Evolutionary conservation across 768 basidiomycete genomes (phyloP).

Genomic region (Boletus sensibilis): DNA sequence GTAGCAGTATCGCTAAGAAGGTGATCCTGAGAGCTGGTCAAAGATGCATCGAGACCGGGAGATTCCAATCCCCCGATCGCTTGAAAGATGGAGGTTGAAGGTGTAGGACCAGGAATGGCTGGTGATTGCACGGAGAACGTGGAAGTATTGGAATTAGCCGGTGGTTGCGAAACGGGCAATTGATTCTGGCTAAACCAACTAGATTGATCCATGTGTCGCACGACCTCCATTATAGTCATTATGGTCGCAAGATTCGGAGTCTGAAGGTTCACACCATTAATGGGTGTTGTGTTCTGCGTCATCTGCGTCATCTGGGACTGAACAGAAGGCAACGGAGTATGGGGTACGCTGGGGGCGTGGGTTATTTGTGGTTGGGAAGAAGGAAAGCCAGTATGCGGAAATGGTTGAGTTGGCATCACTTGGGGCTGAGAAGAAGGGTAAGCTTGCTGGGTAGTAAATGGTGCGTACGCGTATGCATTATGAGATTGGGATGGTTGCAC

Average conservation of each 20-base stretch:
- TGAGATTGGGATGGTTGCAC: slow-evolving; percentile 21
- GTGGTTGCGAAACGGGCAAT: slow-evolving; percentile 15
- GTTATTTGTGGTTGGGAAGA: slow-evolving; percentile 17
- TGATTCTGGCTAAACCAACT: slow-evolving; percentile 20
- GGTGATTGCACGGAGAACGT: slow-evolving; percentile 6
- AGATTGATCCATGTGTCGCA: slow-evolving; percentile 30
- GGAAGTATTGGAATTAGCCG: slow-evolving; percentile 1
- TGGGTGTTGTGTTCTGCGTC: slow-evolving; percentile 5
- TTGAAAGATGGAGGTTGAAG: slow-evolving; percentile 6
- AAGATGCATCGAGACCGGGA: not conserved
- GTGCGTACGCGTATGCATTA: slow-evolving; percentile 12
- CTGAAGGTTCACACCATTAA: slow-evolving; percentile 16
- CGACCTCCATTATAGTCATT: slow-evolving; percentile 33
- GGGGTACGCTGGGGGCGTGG: slow-evolving; percentile 6
- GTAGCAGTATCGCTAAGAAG: not conserved
- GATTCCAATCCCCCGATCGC: not conserved
- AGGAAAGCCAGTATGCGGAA: slow-evolving; percentile 16
- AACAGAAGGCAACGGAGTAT: slow-evolving; percentile 14
- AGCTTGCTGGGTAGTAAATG: slow-evolving; percentile 17
- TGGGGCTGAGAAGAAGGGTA: slow-evolving; percentile 21
- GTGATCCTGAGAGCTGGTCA: slow-evolving; percentile 3
- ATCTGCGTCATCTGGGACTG: slow-evolving; percentile 19
- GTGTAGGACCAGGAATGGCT: not conserved
- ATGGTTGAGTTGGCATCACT: slow-evolving; percentile 16
- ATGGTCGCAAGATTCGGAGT: slow-evolving; percentile 23